Conservation (phyloP, 768 basidiomycete species). For the Phylloporus sp. region DNA sequence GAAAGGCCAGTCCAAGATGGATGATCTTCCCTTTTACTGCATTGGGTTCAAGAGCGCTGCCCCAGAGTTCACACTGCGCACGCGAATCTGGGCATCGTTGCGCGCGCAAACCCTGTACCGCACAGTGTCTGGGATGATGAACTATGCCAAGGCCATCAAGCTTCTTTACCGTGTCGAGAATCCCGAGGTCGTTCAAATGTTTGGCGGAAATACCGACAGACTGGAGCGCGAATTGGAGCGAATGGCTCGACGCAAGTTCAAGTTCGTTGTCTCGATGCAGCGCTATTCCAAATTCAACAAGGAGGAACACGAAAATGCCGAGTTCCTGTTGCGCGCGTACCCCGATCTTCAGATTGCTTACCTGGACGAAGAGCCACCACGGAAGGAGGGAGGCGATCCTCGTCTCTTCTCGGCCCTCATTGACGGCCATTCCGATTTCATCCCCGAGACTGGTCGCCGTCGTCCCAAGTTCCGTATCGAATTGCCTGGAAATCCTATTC, state of each 20-base stretch:
- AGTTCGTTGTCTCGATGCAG: conserved; percentile 99
- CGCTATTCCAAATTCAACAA: conserved; percentile 99
- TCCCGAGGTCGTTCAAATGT: conserved; percentile 96
- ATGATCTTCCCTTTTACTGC: conserved; percentile 96
- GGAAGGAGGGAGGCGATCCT: conserved; percentile 93
- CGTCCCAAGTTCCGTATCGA: conserved; percentile 98
- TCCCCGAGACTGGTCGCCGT: conserved; percentile 81
- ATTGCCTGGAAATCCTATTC: conserved; percentile 96
- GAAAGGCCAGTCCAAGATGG: conserved; percentile 77
- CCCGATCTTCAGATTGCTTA: conserved; percentile 99
- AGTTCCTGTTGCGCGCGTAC: conserved; percentile 95
- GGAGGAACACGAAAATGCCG: conserved; percentile 98
- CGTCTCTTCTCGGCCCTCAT: conserved; percentile 95
- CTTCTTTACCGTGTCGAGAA: conserved; percentile 99
- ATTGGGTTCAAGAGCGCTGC: conserved; percentile 99
- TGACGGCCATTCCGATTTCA: conserved; percentile 96
- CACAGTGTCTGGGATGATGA: conserved; percentile 99
- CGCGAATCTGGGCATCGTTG: conserved; percentile 98
- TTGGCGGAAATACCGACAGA: conserved; percentile 96
- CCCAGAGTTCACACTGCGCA: conserved; percentile 96
- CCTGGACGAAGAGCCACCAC: conserved; percentile 90
- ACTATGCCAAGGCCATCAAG: conserved; percentile 99
- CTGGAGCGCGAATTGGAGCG: conserved; percentile 95
- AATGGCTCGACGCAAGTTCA: conserved; percentile 98
- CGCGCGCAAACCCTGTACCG: conserved; percentile 98